Evolutionary conservation across 306 rosid species (phyloP), one percentile per base, ranked within the genome.

Genomic region (Abrus pulchellus): DNA sequence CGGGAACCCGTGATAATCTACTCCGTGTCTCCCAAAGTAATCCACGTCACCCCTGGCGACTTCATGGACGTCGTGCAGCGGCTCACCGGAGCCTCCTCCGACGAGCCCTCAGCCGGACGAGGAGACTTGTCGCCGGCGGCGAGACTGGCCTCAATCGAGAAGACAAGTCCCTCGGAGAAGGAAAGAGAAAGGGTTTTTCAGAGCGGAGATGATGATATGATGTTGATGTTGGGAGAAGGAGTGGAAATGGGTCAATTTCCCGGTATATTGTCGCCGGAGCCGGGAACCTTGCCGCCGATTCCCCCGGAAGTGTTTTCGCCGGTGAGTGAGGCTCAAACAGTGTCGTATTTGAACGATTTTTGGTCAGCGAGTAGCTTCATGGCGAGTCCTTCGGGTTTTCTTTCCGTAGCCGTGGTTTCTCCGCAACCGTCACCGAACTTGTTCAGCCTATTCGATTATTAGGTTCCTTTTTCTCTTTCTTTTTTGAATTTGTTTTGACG

Each of bases 41-140:
- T 90, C 85, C 89, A 89, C 65, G 73, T 86, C 73, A 30, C 65
- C 0, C 89, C 62, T 68, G 55, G 28, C 33, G 75, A 94, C 41
- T 94, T 94, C 91, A 92, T 75, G 93, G 83, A 90, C 86, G 5
- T 92, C 3, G 94, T 89, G 38, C 97, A 92, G 80, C 93, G 93
- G 57, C 98, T 94, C 73, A 92, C 98, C 38, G 98, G 98, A 0
- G 62, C 41, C 0, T 20, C 85, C 1, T 29, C 87, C 30, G 55
- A 83, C 0, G 74, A 40, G 4, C 67, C 66, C 1, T 6, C 81
- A 1, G 40, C 81, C 36, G 68, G 72, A 52, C 47, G 75, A n/a
- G 92, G 85, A 6, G 86, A 83, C n/a, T 72, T 90, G 3, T 94
- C 92, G 1, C 97, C 96, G 13, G 98, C 96, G 8, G 95, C 92